These are phyloP conservation scores for Chaetomium fimeti DNA, from an alignment of 495 filamentous ascomycete genomes.

Conservation along the genomic window DNA sequence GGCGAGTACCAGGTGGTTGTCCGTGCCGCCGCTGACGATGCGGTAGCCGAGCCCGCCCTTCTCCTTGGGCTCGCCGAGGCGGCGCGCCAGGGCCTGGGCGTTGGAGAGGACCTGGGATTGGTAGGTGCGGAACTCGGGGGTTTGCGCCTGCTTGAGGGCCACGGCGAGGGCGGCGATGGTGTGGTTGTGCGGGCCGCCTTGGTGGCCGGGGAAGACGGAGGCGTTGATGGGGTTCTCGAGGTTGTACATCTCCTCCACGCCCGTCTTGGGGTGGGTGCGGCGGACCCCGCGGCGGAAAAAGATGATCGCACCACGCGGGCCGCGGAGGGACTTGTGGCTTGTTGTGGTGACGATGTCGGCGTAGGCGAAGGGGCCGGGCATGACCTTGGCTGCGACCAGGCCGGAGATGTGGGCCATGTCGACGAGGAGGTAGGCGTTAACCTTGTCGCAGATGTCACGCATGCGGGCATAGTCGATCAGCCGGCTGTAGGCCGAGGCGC, in stretches of 20 bases:
- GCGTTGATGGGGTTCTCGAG: constrained; percentile 92
- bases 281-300: constrained; percentile 94
- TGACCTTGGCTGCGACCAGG: constrained; percentile 83
- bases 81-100: constrained; percentile 76
- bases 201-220: constrained; percentile 98
- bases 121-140: constrained; percentile 82
- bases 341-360: constrained; percentile 98
- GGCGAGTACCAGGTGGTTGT: constrained; percentile 94
- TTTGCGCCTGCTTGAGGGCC: constrained; percentile 89
- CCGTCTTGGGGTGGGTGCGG: constrained; percentile 78
- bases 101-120: constrained; percentile 85
- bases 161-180: constrained; percentile 95
- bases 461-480: constrained; percentile 89
- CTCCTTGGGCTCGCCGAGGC: constrained; percentile 68
- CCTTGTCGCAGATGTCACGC: constrained; percentile 80
- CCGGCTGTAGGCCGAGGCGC: constrained; percentile 91
- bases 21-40: constrained; percentile 88
- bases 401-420: constrained; percentile 99
- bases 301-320: constrained; percentile 94
- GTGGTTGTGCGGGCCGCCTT: constrained; percentile 98
- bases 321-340: constrained; percentile 93
- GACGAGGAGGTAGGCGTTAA: constrained; percentile 86
- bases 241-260: constrained; percentile 80
- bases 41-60: constrained; percentile 81
- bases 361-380: constrained; percentile 83